Evolutionary conservation across 2,329 filamentous ascomycete genomes (phyloP).

Genomic region (Fusarium sterilihyphosum): DNA sequence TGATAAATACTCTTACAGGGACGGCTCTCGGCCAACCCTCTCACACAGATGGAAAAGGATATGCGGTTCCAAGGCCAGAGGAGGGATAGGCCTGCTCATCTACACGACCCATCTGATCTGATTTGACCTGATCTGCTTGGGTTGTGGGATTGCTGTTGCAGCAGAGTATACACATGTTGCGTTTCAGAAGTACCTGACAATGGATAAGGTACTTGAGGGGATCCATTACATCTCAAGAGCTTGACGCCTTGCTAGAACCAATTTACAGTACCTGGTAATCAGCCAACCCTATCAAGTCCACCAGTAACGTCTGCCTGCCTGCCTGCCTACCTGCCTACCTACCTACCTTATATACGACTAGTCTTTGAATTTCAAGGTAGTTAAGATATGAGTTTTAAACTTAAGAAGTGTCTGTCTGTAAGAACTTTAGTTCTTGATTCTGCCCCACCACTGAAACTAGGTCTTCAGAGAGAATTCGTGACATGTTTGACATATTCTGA

Average conservation of each 20-base stretch:
- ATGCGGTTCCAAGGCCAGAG: not conserved
- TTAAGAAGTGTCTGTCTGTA: no score
- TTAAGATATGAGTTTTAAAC: not conserved
- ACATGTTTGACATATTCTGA: not conserved
- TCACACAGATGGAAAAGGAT: not conserved
- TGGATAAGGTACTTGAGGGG: not conserved
- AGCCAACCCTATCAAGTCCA: not conserved
- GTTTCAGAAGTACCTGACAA: conserved; percentile 5
- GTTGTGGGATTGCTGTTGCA: conserved; percentile 17
- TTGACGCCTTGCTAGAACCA: not conserved
- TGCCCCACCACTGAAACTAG: not conserved
- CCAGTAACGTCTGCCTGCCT: not conserved
- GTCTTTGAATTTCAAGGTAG: not conserved
- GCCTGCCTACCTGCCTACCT: not conserved
- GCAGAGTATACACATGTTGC: not conserved
- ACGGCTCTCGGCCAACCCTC: not conserved
- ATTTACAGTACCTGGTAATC: not conserved
- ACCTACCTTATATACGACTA: not conserved
- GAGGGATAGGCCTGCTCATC: not conserved
- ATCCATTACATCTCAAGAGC: not conserved
- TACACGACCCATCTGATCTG: conserved; percentile 1
- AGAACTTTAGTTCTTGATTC: not conserved
- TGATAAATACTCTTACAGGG: conserved; percentile 16
- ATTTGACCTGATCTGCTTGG: not conserved
- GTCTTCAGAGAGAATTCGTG: not conserved